Conservation (phyloP, 2,329 filamentous ascomycete species). For the Microcyclospora pomicola region DNA sequence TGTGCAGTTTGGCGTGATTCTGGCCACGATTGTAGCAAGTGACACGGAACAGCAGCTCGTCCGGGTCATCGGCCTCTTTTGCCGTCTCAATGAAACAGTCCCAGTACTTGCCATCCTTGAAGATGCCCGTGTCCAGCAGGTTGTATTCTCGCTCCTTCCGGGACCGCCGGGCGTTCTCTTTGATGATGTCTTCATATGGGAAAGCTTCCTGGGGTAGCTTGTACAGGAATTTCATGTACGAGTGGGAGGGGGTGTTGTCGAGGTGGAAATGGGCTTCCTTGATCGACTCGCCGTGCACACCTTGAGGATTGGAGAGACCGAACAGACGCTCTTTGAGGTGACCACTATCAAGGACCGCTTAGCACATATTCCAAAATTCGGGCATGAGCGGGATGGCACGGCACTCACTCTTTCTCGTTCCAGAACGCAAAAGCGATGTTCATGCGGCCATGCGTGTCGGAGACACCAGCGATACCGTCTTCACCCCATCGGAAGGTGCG, state of each 20-base stretch:
- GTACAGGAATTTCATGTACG: constrained; percentile 98
- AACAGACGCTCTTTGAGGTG: constrained; percentile 93
- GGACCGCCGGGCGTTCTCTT: constrained; percentile 61
- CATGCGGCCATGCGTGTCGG: constrained; percentile 78
- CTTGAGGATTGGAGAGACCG: constrained; percentile 87
- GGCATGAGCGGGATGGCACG: constrained; percentile 25
- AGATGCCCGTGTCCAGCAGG: constrained; percentile 74
- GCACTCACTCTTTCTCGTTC: constrained; percentile 81
- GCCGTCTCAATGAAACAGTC: constrained; percentile 95
- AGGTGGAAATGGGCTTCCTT: constrained; percentile 95
- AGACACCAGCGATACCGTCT: constrained; percentile 91
- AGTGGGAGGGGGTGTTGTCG: constrained; percentile 86
- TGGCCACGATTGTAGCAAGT: constrained; percentile 93
- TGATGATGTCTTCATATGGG: constrained; percentile 75
- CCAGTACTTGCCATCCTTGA: constrained; percentile 86
- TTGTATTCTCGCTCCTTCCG: constrained; percentile 81
- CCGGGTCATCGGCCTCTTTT: constrained; percentile 82
- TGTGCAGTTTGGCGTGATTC: constrained; percentile 80
- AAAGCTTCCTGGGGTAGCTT: constrained; percentile 90
- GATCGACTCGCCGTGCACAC: constrained; percentile 92
- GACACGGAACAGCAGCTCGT: constrained; percentile 84
- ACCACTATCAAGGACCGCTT: constrained; percentile 40
- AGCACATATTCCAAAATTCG: no score
- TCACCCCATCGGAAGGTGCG: constrained; percentile 91
- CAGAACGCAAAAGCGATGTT: constrained; percentile 95